Evolutionary conservation across 495 filamentous ascomycete species (phyloP).

Genomic region (Tricharina praecox): DNA sequence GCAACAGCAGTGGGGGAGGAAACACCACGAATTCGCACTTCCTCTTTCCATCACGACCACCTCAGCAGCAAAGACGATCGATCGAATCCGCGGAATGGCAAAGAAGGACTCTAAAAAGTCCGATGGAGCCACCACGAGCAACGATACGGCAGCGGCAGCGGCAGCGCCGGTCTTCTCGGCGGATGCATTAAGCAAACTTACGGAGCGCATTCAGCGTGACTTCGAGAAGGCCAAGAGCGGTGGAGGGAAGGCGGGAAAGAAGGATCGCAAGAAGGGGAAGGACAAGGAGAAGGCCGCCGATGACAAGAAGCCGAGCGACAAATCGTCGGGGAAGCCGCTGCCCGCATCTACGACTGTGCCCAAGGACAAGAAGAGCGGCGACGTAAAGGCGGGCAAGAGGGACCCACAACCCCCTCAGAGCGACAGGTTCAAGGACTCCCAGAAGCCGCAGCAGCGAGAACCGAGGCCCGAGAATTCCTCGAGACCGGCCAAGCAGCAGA

Average conservation of each 20-base stretch:
- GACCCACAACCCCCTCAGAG: not conserved
- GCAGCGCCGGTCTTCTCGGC: slow-evolving; percentile 15
- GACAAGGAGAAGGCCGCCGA: slow-evolving; percentile 20
- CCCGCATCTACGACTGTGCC: slow-evolving; percentile 8
- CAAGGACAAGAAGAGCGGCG: slow-evolving; percentile 25
- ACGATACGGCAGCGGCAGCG: too few species aligned
- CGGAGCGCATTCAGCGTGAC: slow-evolving; percentile 18
- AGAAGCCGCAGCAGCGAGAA: slow-evolving; percentile 8
- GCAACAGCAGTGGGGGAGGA: slow-evolving; percentile 21
- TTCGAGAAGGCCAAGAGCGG: slow-evolving; percentile 17
- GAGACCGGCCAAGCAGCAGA: slow-evolving; percentile 1
- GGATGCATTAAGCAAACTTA: slow-evolving; percentile 22
- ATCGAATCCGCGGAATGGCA: slow-evolving; percentile 20
- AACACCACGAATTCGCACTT: slow-evolving; percentile 19
- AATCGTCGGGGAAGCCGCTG: slow-evolving; percentile 16
- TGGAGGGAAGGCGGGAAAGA: not conserved
- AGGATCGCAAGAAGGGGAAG: slow-evolving; percentile 7
- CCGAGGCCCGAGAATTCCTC: not conserved
- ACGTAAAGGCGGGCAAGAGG: slow-evolving; percentile 26
- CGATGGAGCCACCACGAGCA: slow-evolving; percentile 14
- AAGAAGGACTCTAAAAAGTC: slow-evolving; percentile 31
- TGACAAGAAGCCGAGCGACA: slow-evolving; percentile 26
- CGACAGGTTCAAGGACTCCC: not conserved
- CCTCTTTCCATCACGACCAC: slow-evolving; percentile 11
- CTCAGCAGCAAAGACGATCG: slow-evolving; percentile 24